Percentiles rank a stretch among this genome's conserved stretches.
Evolutionary conservation across 2,329 filamentous ascomycete species (phyloP).

Genomic region (Pseudopithomyces chartarum): DNA sequence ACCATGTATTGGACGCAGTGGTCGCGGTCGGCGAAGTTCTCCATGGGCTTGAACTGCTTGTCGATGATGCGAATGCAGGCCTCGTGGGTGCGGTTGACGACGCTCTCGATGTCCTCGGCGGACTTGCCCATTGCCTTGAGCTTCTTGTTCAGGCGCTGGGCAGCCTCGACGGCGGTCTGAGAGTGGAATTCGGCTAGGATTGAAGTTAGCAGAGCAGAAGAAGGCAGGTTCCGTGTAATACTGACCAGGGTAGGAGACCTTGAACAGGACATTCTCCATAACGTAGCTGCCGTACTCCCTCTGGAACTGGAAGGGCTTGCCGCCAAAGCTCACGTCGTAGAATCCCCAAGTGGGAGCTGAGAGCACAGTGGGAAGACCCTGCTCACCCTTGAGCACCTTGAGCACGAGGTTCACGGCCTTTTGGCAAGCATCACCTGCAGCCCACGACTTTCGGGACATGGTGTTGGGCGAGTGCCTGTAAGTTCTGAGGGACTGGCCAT

Average conservation of each 20-base stretch:
- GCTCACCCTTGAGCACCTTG: conserved; percentile 90
- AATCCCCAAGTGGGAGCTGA: conserved; percentile 95
- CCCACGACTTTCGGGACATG: conserved; percentile 99
- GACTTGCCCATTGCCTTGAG: conserved; percentile 86
- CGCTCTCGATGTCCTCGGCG: conserved; percentile 84
- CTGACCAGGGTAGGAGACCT: conserved; percentile 95
- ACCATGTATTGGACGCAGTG: conserved; percentile 99
- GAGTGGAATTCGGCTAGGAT: conserved; percentile 88
- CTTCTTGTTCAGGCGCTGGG: conserved; percentile 83
- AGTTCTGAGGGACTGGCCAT: conserved; percentile 92
- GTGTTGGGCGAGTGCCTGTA: conserved; percentile 98
- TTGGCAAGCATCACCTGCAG: conserved; percentile 96
- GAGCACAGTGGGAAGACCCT: conserved; percentile 88
- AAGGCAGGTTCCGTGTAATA: neutral
- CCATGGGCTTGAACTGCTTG: conserved; percentile 99
- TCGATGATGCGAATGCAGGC: conserved; percentile 99
- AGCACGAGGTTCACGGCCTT: conserved; percentile 88
- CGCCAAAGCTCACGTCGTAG: conserved; percentile 97
- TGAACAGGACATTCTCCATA: conserved; percentile 99
- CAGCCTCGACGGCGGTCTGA: conserved; percentile 95
- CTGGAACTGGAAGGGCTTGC: conserved; percentile 91
- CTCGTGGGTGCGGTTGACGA: conserved; percentile 96
- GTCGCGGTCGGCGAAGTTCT: conserved; percentile 99
- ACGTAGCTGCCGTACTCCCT: conserved; percentile 96
- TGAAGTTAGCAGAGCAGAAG: conserved; percentile 26